Evolutionary conservation across 345 rosid species (phyloP).

Genomic region (Aquilaria malaccensis): DNA sequence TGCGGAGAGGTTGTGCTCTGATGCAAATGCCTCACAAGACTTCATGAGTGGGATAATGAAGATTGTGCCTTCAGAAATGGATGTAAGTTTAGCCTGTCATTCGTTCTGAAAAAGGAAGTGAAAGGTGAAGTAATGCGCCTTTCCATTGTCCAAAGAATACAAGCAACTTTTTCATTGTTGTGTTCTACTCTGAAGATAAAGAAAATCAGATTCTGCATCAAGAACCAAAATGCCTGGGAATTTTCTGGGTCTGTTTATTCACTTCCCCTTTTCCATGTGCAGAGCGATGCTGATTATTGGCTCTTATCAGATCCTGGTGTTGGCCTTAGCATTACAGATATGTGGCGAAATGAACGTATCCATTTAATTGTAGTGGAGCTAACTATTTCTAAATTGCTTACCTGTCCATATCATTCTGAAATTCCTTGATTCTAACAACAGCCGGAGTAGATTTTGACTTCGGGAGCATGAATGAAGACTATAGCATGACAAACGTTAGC

Average conservation of each 20-base stretch:
- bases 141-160: background rate
- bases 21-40: constrained; percentile 56
- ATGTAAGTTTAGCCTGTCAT: constrained; percentile 47
- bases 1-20: constrained; percentile 41
- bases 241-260: background rate
- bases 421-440: constrained; percentile 28
- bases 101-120: too few relatives aligned
- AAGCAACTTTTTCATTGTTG: background rate
- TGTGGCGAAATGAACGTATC: constrained; percentile 87
- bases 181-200: too few relatives aligned
- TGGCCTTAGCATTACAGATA: constrained; percentile 80
- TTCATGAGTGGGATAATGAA: constrained; percentile 84
- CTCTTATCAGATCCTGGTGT: constrained; percentile 82
- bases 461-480: constrained; percentile 35
- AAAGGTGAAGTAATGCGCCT: background rate
- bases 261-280: constrained; percentile 12
- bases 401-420: constrained; percentile 5
- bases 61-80: constrained; percentile 83
- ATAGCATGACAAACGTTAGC: constrained; percentile 26
- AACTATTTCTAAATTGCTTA: background rate
- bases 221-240: too few relatives aligned
- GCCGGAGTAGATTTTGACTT: constrained; percentile 47
- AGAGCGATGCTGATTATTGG: constrained; percentile 93
- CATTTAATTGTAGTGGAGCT: constrained; percentile 17
- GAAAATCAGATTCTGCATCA: too few relatives aligned